Evolutionary conservation across 2,329 filamentous ascomycete species (phyloP), one percentile per base, ranked within the genome.

Genomic region (Massarina eburnea): DNA sequence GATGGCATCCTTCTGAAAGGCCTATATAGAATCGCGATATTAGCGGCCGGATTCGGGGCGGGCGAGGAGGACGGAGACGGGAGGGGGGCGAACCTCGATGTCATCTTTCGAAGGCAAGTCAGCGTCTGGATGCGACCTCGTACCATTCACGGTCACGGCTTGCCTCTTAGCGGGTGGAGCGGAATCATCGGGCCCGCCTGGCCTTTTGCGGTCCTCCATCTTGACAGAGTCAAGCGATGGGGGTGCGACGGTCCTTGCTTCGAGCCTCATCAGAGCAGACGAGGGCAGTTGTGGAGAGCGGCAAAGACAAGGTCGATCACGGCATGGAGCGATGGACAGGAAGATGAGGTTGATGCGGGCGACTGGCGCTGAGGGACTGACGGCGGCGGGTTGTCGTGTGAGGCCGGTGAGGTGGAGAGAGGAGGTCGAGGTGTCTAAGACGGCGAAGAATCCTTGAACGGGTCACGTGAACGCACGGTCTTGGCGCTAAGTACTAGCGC

Each of bases 191-290:
- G 83, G 81, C 61, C 87, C 81, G 68, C 91, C 89, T 68, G 91
- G 88, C 83, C 94, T 85, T 83, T 99, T 99, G 83, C 94, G 90
- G 80, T 97, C 94, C 82, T 99, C 94, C 92, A 97, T 99, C 83
- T 94, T 96, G 79, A 84, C 79, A 76, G 89, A 80, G 81, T 85
- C 85, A 72, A 80, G 73, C 77, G 89, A 86, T 79, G 88, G 83
- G 82, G 84, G 83, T 80, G 85, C 80, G 73, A 85, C 80, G 74
- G 84, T 81, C 71, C 80, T 80, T 61, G 83, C 81, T 76, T 88
- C 86, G 77, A 88, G 84, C 82, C 88, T 82, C 89, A 95, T 95
- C 81, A 90, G 88, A 86, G 80, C 66, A 63, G 75, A 73, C 74
- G 71, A 67, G 46, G 51, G 41, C 45, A 30, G 48, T 49, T 38